A percentile compares a stretch with the other conserved stretches of the same genome.
Conservation (phyloP, 768 basidiomycete species). For the Nidularia sp. region DNA sequence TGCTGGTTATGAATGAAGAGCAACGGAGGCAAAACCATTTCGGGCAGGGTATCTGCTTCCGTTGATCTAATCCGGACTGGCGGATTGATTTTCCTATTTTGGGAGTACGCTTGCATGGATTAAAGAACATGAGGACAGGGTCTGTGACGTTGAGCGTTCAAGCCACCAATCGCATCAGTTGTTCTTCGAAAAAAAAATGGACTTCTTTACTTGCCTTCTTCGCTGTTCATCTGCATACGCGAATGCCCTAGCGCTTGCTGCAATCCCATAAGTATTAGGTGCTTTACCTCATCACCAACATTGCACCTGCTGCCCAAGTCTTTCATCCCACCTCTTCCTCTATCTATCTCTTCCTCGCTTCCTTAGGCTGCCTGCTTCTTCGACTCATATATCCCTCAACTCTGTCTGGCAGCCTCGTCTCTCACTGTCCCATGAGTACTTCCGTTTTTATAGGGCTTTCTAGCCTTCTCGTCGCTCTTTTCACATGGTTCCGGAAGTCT, state of each 20-base stretch:
- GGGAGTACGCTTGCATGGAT: too few relatives aligned
- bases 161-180: neutral
- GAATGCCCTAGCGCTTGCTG: neutral
- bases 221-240: neutral
- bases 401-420: neutral
- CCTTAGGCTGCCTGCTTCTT: neutral
- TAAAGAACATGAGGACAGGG: too few relatives aligned
- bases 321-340: neutral
- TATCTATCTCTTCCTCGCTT: neutral
- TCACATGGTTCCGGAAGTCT: constrained; percentile 39
- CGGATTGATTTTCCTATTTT: too few relatives aligned
- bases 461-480: constrained; percentile 32
- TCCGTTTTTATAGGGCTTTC: constrained; percentile 25
- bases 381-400: neutral
- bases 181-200: neutral
- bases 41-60: too few relatives aligned
- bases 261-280: neutral
- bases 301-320: too few relatives aligned
- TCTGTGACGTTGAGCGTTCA: neutral
- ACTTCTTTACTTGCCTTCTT: neutral
- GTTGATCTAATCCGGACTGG: too few relatives aligned
- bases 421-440: constrained; percentile 10
- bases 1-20: too few relatives aligned
- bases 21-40: too few relatives aligned
- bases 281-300: too few relatives aligned